Evolutionary conservation across 2,329 filamentous ascomycete genomes (phyloP).

Genomic region (Penicillium sp.): DNA sequence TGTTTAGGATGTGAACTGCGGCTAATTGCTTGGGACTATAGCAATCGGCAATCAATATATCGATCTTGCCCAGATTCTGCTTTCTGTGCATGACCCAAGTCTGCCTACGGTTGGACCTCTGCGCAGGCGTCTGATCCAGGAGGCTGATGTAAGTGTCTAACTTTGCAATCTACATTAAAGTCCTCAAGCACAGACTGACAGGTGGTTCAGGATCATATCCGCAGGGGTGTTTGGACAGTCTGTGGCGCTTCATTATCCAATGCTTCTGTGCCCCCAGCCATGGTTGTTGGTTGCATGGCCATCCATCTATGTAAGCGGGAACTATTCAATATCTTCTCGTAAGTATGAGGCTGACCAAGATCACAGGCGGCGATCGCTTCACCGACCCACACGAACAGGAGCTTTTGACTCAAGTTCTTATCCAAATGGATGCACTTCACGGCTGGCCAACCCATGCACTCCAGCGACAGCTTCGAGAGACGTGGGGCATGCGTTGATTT

Average conservation of each 20-base stretch:
- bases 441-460: conserved; percentile 22
- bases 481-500: conserved; percentile 14
- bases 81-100: conserved; percentile 18
- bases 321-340: not conserved
- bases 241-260: conserved; percentile 27
- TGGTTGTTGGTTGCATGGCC: conserved; percentile 25
- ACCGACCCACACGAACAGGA: conserved; percentile 24
- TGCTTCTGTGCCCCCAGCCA: conserved; percentile 20
- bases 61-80: conserved; percentile 18
- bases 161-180: not conserved
- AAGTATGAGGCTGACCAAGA: conserved; percentile 3
- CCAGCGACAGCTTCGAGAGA: conserved; percentile 21
- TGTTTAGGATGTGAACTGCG: not conserved
- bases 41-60: conserved; percentile 26
- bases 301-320: conserved; percentile 20
- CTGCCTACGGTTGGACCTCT: conserved; percentile 18
- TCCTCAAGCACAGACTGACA: not conserved
- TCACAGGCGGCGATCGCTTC: conserved; percentile 24
- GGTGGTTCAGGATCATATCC: conserved; percentile 17
- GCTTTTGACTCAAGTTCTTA: conserved; percentile 21
- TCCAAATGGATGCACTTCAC: conserved; percentile 17
- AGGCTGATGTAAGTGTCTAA: conserved; percentile 19
- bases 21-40: conserved; percentile 1
- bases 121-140: conserved; percentile 11
- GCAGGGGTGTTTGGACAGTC: conserved; percentile 24